Conservation (phyloP, 805 yeast genomes). For the Ogataea ramenticola region DNA sequence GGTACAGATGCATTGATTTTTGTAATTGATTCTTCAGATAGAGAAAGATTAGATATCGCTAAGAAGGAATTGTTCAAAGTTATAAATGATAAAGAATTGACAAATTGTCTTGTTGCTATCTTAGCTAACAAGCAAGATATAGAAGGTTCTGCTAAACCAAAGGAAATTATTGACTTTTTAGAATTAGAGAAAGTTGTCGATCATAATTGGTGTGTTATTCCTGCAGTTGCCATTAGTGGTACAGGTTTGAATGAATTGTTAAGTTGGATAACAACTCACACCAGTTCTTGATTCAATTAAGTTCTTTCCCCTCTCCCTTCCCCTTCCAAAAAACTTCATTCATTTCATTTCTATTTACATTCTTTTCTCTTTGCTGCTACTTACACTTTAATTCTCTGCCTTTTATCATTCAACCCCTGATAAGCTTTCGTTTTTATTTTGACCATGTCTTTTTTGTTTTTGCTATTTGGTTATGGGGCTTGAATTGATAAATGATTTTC, state of each 20-base stretch:
- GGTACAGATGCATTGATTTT: constrained; percentile 89
- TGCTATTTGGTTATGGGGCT: too few relatives aligned
- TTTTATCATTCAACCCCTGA: too few relatives aligned
- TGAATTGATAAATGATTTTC: too few relatives aligned
- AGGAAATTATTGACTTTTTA: constrained; percentile 68
- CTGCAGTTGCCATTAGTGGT: constrained; percentile 84
- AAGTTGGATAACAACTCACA: constrained; percentile 74
- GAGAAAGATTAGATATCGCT: constrained; percentile 65
- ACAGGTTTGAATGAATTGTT: constrained; percentile 85
- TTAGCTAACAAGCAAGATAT: constrained; percentile 88
- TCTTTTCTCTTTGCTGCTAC: too few relatives aligned
- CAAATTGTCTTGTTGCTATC: constrained; percentile 69
- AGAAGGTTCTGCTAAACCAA: constrained; percentile 64
- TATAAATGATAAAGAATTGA: constrained; percentile 76
- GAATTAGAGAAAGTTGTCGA: constrained; percentile 53
- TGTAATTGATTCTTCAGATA: constrained; percentile 81
- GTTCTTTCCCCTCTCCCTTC: too few relatives aligned
- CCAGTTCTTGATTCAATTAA: too few relatives aligned
- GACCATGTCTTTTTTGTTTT: too few relatives aligned
- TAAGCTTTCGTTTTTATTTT: too few relatives aligned
- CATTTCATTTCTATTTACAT: too few relatives aligned
- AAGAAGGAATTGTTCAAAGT: constrained; percentile 72
- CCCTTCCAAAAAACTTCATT: too few relatives aligned
- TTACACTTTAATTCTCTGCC: too few relatives aligned
- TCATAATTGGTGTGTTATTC: constrained; percentile 87